Conservation (phyloP, 352 stramenopile genomes). For the Globisporangium echinulatum region DNA sequence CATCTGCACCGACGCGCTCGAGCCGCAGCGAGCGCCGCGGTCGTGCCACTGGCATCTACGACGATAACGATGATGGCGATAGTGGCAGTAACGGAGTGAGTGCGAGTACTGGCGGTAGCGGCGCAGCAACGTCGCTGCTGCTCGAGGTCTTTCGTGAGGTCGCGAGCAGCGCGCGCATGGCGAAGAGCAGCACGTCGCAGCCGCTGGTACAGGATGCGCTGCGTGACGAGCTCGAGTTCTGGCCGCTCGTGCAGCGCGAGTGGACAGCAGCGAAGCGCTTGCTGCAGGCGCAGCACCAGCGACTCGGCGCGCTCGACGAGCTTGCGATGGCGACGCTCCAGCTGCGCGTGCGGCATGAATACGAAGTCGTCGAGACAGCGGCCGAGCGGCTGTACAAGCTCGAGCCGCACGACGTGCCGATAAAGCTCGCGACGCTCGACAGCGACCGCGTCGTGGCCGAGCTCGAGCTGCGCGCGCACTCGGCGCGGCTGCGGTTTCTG, state of each 20-base stretch:
- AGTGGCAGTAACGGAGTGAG: not conserved
- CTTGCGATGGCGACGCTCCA: conserved; percentile 73
- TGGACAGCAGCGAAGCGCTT: conserved; percentile 53
- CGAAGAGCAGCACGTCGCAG: not conserved
- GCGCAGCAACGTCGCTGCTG: conserved; percentile 26
- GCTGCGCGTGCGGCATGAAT: conserved; percentile 38
- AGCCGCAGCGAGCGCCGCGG: not conserved
- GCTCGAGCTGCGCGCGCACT: conserved; percentile 35
- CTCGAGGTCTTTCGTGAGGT: conserved; percentile 64
- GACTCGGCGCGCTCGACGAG: conserved; percentile 67
- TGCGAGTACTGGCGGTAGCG: conserved; percentile 1
- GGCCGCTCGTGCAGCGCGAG: conserved; percentile 37
- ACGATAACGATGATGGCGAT: conserved; percentile 13
- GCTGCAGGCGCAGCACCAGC: conserved; percentile 62
- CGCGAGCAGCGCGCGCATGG: conserved; percentile 17
- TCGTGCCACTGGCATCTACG: too few species aligned
- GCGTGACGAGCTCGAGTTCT: conserved; percentile 44
- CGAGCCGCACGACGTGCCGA: conserved; percentile 31
- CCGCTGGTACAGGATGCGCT: conserved; percentile 14
- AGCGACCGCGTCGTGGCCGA: conserved; percentile 34
- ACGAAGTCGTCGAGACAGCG: conserved; percentile 30
- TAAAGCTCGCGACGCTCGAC: conserved; percentile 32
- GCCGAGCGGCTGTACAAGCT: conserved; percentile 57
- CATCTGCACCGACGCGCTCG: not conserved
- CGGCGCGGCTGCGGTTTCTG: conserved; percentile 59